A percentile compares a stretch with the other conserved stretches of the same genome.
Evolutionary conservation across 1,139 yeast genomes (phyloP).

Genomic region (Zygoascus sp.): DNA sequence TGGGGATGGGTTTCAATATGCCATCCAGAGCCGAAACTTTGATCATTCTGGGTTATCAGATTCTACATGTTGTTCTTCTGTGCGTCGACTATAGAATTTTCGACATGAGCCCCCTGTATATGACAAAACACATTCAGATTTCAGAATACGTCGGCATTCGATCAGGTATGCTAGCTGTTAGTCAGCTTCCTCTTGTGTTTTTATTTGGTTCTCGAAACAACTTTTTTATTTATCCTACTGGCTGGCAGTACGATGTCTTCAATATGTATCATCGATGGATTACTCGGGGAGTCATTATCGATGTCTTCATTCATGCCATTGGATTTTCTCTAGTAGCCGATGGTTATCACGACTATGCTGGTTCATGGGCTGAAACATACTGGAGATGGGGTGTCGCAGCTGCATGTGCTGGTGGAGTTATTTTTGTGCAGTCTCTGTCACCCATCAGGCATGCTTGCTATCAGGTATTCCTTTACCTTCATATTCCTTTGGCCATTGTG

Average conservation of each 20-base stretch:
- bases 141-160: slow-evolving; percentile 57
- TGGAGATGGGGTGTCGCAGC: slow-evolving; percentile 22
- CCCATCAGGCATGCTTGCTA: slow-evolving; percentile 18
- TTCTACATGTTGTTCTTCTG: slow-evolving; percentile 40
- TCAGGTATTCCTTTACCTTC: slow-evolving; percentile 39
- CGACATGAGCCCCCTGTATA: slow-evolving; percentile 37
- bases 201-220: slow-evolving; percentile 67
- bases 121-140: slow-evolving; percentile 36
- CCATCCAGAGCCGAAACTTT: slow-evolving; percentile 60
- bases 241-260: slow-evolving; percentile 61
- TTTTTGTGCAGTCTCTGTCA: slow-evolving; percentile 20
- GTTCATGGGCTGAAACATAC: slow-evolving; percentile 9
- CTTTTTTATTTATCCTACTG: slow-evolving; percentile 56
- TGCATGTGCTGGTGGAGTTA: slow-evolving; percentile 16
- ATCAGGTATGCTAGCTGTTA: slow-evolving; percentile 48
- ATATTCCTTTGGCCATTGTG: slow-evolving; percentile 34
- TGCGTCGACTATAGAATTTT: slow-evolving; percentile 40
- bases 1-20: slow-evolving; percentile 36
- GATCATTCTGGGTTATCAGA: slow-evolving; percentile 43
- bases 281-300: slow-evolving; percentile 49
- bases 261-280: slow-evolving; percentile 63
- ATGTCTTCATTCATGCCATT: slow-evolving; percentile 37
- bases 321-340: slow-evolving; percentile 19
- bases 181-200: slow-evolving; percentile 48
- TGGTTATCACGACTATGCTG: slow-evolving; percentile 5